Evolutionary conservation across 78 protist genomes (phyloP).

Genomic region (Dictyostelium purpureum): DNA sequence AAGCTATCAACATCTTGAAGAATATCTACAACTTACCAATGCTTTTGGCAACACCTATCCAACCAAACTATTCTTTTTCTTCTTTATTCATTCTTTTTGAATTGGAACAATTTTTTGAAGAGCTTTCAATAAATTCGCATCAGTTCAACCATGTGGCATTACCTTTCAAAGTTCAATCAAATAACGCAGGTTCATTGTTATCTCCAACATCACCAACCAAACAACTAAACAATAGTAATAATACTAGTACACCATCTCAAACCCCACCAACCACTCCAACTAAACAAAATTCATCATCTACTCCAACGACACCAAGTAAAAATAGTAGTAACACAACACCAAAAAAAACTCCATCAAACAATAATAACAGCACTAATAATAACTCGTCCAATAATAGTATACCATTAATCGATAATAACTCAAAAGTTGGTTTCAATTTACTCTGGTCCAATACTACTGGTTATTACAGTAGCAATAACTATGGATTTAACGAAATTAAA

Average conservation of each 20-base stretch:
- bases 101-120: conserved; percentile 47
- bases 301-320: neutral
- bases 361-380: neutral
- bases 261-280: neutral
- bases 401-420: neutral
- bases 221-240: neutral
- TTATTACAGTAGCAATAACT: neutral
- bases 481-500: neutral
- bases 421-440: neutral
- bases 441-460: neutral
- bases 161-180: conserved; percentile 5
- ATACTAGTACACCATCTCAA: neutral
- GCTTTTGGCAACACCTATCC: neutral
- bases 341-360: neutral
- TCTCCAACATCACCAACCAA: conserved; percentile 6
- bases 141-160: conserved; percentile 7
- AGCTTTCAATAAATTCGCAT: neutral
- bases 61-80: neutral
- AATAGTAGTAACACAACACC: neutral
- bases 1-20: conserved; percentile 31
- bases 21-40: conserved; percentile 46
- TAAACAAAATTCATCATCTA: neutral
- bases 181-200: neutral
- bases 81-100: conserved; percentile 15
- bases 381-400: neutral